Conservation (phyloP, 2,329 filamentous ascomycete genomes). For the Nemania sp. region DNA sequence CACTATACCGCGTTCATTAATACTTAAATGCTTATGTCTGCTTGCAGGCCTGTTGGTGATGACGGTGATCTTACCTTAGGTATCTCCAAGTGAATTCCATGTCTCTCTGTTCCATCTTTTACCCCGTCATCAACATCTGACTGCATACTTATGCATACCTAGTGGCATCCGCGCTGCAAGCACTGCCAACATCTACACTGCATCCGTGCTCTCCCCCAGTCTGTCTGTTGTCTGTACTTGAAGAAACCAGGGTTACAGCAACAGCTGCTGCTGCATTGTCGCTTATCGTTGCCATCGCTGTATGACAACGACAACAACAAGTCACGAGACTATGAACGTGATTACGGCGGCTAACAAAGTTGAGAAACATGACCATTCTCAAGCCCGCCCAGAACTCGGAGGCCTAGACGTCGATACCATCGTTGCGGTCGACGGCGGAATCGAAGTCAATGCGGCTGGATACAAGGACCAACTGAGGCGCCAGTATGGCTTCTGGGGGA, state of each 20-base stretch:
- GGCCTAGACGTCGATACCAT: slow-evolving; percentile 41
- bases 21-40: too few species aligned
- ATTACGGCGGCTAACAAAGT: slow-evolving; percentile 3
- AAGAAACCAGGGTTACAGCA: not conserved
- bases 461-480: slow-evolving; percentile 65
- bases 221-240: not conserved
- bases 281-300: not conserved
- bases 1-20: not conserved
- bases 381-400: slow-evolving; percentile 29
- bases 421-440: slow-evolving; percentile 42
- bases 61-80: too few species aligned
- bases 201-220: not conserved
- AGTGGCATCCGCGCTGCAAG: not conserved
- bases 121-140: not conserved
- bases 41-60: not conserved
- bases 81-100: not conserved
- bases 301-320: not conserved
- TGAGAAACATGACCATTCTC: slow-evolving; percentile 11
- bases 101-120: not conserved
- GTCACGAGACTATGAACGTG: not conserved
- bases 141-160: not conserved
- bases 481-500: slow-evolving; percentile 63
- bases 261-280: too few species aligned
- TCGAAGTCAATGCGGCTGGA: slow-evolving; percentile 64
- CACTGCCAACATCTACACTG: not conserved